phyloP scores from a whole-genome alignment of 1,139 yeast species.

The Sugiyamaella novakii region DNA sequence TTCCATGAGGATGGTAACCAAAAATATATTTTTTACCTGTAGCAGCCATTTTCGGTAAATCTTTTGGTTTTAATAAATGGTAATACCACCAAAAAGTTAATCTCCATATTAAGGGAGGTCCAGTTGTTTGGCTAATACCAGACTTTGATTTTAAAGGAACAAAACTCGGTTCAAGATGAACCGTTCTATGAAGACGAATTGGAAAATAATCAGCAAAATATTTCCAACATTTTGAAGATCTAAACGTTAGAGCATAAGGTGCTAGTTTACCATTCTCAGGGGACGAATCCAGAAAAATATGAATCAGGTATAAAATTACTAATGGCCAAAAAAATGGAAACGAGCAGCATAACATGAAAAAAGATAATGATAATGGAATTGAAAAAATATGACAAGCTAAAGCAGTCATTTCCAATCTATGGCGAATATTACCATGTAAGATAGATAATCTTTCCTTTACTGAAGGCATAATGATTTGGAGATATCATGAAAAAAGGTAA shows the following conservation, averaged over 20 bases:
- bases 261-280: conserved; percentile 70
- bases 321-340: conserved; percentile 74
- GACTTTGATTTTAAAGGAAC: conserved; percentile 20
- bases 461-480: not conserved
- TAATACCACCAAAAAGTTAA: conserved; percentile 36
- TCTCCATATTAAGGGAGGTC: conserved; percentile 29
- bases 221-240: conserved; percentile 66
- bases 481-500: too few species aligned
- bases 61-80: conserved; percentile 23
- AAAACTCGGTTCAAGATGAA: conserved; percentile 75
- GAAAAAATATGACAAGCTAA: conserved; percentile 77
- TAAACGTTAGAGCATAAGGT: conserved; percentile 59
- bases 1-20: conserved; percentile 97
- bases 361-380: conserved; percentile 59
- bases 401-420: conserved; percentile 69
- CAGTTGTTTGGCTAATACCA: conserved; percentile 7
- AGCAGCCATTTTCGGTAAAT: conserved; percentile 24
- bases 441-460: not conserved
- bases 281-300: conserved; percentile 61
- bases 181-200: conserved; percentile 67
- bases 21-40: conserved; percentile 65
- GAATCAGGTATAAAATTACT: conserved; percentile 52
- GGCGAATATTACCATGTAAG: conserved; percentile 24
- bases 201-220: conserved; percentile 83
- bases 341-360: conserved; percentile 60